Conservation (phyloP, 192 early-diverging fungal genomes). For the Backusella tuberculispora region DNA sequence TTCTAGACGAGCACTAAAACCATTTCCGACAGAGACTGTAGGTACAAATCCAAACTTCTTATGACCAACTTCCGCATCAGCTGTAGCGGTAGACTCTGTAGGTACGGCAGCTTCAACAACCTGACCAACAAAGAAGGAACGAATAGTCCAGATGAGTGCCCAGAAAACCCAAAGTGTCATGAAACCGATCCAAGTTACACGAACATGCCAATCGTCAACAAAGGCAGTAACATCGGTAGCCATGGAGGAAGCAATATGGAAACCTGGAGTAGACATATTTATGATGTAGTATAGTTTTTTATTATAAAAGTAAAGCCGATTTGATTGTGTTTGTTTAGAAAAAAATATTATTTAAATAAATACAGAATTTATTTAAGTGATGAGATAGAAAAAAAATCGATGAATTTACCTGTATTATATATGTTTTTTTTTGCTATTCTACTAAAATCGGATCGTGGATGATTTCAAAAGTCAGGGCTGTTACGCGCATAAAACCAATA, state of each 20-base stretch:
- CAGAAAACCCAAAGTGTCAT: slow-evolving; percentile 33
- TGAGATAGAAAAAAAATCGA: not conserved
- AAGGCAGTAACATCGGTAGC: slow-evolving; percentile 4
- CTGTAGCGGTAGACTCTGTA: not conserved
- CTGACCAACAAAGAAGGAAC: not conserved
- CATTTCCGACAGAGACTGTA: not conserved
- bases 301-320: no score
- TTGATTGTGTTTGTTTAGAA: not conserved
- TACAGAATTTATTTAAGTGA: not conserved
- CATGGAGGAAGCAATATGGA: not conserved
- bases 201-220: slow-evolving; percentile 24
- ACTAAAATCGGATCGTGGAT: not conserved
- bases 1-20: slow-evolving; percentile 23
- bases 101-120: not conserved
- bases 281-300: not conserved
- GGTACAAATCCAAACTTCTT: slow-evolving; percentile 3
- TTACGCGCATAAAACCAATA: slow-evolving; percentile 4
- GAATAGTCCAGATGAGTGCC: slow-evolving; percentile 29
- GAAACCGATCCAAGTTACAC: slow-evolving; percentile 35
- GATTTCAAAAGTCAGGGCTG: no score
- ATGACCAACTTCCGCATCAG: not conserved
- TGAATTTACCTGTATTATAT: not conserved
- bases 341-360: not conserved
- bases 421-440: not conserved
- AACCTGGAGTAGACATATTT: not conserved